Evolutionary conservation across 257 asterid genomes (phyloP).

Genomic region (Solanum bulbocastanum): DNA sequence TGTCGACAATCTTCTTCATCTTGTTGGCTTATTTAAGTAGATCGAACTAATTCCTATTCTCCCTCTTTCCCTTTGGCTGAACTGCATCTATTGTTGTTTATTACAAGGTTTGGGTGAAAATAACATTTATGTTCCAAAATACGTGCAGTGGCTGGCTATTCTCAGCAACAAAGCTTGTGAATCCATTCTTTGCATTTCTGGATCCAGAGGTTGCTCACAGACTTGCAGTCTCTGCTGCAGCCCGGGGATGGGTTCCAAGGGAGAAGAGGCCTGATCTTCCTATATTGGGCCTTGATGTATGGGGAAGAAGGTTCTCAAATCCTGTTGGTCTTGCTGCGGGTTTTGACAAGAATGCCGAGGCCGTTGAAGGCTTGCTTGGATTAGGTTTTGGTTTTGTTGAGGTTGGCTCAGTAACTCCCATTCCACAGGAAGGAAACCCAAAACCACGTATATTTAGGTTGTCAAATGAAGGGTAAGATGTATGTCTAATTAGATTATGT

Average conservation of each 20-base stretch:
- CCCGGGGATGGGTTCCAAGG: conserved; percentile 97
- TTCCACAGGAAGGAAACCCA: conserved; percentile 96
- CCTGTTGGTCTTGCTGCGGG: conserved; percentile 98
- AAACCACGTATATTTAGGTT: conserved; percentile 96
- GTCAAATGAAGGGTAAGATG: conserved; percentile 60
- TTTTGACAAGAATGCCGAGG: conserved; percentile 96
- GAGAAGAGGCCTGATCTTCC: conserved; percentile 89
- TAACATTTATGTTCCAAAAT: background rate
- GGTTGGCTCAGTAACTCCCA: conserved; percentile 98
- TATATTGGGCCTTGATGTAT: conserved; percentile 57
- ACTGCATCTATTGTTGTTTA: background rate
- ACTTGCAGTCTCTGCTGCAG: conserved; percentile 91
- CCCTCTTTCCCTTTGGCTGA: background rate
- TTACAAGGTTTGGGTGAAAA: background rate
- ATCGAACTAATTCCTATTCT: background rate
- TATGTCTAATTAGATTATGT: background rate
- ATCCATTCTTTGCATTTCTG: conserved; percentile 87
- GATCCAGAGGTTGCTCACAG: conserved; percentile 95
- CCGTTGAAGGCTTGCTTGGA: conserved; percentile 92
- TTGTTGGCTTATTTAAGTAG: background rate
- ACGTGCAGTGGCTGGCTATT: conserved; percentile 94
- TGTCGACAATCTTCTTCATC: background rate
- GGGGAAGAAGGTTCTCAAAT: conserved; percentile 98
- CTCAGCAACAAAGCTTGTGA: conserved; percentile 85
- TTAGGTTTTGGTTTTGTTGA: conserved; percentile 96